A percentile compares a stretch with the other conserved stretches of the same genome.
These are phyloP conservation scores for Fusarium redolens DNA, from an alignment of 2,329 filamentous ascomycete genomes.

Conservation along the genomic window DNA sequence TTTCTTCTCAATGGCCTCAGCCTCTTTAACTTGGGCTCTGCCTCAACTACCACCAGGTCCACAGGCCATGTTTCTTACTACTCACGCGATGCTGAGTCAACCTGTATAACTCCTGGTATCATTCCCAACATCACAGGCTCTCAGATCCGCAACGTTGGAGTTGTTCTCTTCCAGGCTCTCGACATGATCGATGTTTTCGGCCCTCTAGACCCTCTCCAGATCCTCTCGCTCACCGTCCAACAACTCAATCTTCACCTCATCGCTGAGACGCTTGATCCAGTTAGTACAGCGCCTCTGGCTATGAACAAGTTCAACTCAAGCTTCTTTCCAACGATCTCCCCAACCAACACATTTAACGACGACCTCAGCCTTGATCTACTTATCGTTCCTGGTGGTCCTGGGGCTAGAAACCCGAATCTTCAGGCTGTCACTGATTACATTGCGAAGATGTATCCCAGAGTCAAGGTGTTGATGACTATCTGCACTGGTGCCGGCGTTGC, in stretches of 20 bases:
- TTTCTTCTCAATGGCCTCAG: slow-evolving; percentile 16
- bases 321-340: slow-evolving; percentile 52
- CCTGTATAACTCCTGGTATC: slow-evolving; percentile 37
- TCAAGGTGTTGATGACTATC: slow-evolving; percentile 70
- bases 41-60: slow-evolving; percentile 9
- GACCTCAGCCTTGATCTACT: slow-evolving; percentile 67
- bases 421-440: slow-evolving; percentile 53
- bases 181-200: slow-evolving; percentile 60
- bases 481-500: slow-evolving; percentile 73
- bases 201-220: slow-evolving; percentile 58
- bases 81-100: not conserved
- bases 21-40: slow-evolving; percentile 14
- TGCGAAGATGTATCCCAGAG: slow-evolving; percentile 54
- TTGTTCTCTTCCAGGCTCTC: slow-evolving; percentile 59
- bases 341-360: slow-evolving; percentile 64
- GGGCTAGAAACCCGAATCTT: slow-evolving; percentile 54
- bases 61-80: not conserved
- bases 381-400: slow-evolving; percentile 72
- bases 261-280: slow-evolving; percentile 54
- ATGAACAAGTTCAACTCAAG: slow-evolving; percentile 50
- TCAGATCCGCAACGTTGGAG: slow-evolving; percentile 51
- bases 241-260: slow-evolving; percentile 56
- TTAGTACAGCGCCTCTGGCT: slow-evolving; percentile 49
- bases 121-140: slow-evolving; percentile 37
- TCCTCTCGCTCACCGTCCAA: slow-evolving; percentile 49